Evolutionary conservation across 1,284 basidiomycete species (phyloP).

Genomic region (Wallemia hederae): DNA sequence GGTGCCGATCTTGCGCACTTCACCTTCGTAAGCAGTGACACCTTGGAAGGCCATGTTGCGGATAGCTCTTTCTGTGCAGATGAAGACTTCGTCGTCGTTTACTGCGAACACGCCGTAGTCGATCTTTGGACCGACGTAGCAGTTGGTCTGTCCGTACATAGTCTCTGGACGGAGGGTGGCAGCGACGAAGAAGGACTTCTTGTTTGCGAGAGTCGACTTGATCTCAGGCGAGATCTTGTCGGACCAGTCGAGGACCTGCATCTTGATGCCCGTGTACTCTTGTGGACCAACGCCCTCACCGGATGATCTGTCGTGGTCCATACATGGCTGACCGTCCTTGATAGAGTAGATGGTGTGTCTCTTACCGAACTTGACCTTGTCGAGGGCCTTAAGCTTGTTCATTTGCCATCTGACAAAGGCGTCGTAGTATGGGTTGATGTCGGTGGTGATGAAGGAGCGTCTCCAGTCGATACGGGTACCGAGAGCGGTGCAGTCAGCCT

Average conservation of each 20-base stretch:
- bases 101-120: slow-evolving; percentile 77
- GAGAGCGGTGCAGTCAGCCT: slow-evolving; percentile 56
- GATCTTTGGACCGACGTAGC: slow-evolving; percentile 71
- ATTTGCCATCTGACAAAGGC: slow-evolving; percentile 94
- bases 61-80: slow-evolving; percentile 68
- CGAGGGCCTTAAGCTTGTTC: slow-evolving; percentile 59
- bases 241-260: slow-evolving; percentile 63
- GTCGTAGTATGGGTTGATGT: slow-evolving; percentile 92
- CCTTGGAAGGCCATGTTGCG: slow-evolving; percentile 93
- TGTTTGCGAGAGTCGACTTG: slow-evolving; percentile 35
- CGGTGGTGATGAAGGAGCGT: slow-evolving; percentile 75
- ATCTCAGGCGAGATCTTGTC: slow-evolving; percentile 26
- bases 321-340: slow-evolving; percentile 98
- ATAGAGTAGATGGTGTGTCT: slow-evolving; percentile 96
- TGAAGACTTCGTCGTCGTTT: slow-evolving; percentile 56
- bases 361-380: slow-evolving; percentile 92
- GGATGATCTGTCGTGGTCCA: slow-evolving; percentile 94
- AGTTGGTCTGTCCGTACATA: slow-evolving; percentile 98
- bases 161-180: slow-evolving; percentile 93
- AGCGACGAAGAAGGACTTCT: slow-evolving; percentile 72
- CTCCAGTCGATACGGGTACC: slow-evolving; percentile 96
- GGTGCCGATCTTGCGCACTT: slow-evolving; percentile 39
- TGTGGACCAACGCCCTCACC: slow-evolving; percentile 88
- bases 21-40: slow-evolving; percentile 36
- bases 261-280: slow-evolving; percentile 87